Evolutionary conservation across 1,284 basidiomycete genomes (phyloP).

Genomic region (Austroboletus niveus): DNA sequence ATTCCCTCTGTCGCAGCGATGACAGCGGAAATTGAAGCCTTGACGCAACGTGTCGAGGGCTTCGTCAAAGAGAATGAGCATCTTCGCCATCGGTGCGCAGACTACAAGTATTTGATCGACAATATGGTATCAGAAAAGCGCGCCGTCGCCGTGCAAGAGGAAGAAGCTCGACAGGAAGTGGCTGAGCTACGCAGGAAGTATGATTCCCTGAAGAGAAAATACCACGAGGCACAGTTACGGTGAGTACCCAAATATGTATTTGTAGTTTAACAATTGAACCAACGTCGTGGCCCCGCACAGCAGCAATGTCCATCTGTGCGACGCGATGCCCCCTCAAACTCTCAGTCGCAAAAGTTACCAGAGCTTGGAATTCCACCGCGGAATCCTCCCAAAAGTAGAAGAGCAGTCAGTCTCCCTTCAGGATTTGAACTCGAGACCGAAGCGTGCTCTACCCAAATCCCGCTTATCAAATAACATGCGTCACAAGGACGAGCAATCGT

Average conservation of each 20-base stretch:
- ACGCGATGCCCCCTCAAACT: background rate
- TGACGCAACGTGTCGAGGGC: conserved; percentile 36
- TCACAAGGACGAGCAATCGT: conserved; percentile 1
- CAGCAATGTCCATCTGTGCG: conserved; percentile 2
- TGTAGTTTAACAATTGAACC: no score
- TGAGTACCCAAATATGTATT: conserved; percentile 11
- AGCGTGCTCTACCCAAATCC: conserved; percentile 30
- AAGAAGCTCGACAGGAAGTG: conserved; percentile 27
- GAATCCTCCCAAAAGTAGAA: conserved; percentile 23
- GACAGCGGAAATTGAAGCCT: conserved; percentile 26
- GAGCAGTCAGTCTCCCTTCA: conserved; percentile 17
- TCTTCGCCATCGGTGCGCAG: conserved; percentile 42
- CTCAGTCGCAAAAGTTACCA: conserved; percentile 11
- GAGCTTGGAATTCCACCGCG: conserved; percentile 8
- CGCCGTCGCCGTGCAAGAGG: conserved; percentile 28
- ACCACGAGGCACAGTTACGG: conserved; percentile 11
- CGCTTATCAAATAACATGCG: conserved; percentile 6
- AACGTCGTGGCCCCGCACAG: no score
- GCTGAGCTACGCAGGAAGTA: conserved; percentile 34
- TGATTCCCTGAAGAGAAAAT: conserved; percentile 20
- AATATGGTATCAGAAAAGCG: conserved; percentile 37
- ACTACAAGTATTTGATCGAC: conserved; percentile 30
- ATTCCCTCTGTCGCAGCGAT: conserved; percentile 32
- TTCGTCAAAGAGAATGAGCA: conserved; percentile 40
- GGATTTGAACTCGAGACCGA: conserved; percentile 16